A percentile compares a stretch with the other conserved stretches of the same genome.
Evolutionary conservation across 2,329 filamentous ascomycete genomes (phyloP).

Genomic region (Fusarium odoratissimum): DNA sequence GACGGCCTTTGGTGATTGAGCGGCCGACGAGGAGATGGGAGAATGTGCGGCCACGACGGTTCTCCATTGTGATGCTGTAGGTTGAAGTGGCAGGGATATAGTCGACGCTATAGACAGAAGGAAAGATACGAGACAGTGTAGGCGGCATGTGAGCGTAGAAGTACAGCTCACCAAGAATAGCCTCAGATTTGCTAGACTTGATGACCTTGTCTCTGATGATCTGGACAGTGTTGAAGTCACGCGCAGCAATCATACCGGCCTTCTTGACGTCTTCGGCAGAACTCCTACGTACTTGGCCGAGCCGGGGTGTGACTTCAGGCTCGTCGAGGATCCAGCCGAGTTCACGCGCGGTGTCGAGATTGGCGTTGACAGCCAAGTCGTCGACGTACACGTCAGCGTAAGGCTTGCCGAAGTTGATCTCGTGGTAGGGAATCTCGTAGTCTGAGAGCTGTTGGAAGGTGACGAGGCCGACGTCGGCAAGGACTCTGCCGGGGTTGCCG

Average conservation of each 20-base stretch:
- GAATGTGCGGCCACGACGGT: not conserved
- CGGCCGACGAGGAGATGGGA: not conserved
- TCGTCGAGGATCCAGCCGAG: not conserved
- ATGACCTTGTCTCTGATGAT: slow-evolving; percentile 4
- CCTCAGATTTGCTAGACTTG: not conserved
- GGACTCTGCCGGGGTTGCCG: not conserved
- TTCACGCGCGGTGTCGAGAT: not conserved
- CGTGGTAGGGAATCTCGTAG: not conserved
- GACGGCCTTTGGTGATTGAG: not conserved
- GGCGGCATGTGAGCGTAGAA: not conserved
- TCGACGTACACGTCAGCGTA: not conserved
- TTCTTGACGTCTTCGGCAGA: not conserved
- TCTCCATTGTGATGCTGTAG: not conserved
- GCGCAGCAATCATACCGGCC: not conserved
- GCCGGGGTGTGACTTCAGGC: not conserved
- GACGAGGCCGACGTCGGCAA: not conserved
- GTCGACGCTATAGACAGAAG: not conserved
- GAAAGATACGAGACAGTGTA: not conserved
- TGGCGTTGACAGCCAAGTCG: not conserved
- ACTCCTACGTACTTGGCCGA: not conserved
- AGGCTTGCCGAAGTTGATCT: slow-evolving; percentile 1
- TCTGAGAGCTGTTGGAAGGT: not conserved
- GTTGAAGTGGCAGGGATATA: not conserved
- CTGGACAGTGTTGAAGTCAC: not conserved
- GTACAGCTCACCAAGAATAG: not conserved